Evolutionary conservation across 495 filamentous ascomycete species (phyloP).

Genomic region (Tuber borchii): DNA sequence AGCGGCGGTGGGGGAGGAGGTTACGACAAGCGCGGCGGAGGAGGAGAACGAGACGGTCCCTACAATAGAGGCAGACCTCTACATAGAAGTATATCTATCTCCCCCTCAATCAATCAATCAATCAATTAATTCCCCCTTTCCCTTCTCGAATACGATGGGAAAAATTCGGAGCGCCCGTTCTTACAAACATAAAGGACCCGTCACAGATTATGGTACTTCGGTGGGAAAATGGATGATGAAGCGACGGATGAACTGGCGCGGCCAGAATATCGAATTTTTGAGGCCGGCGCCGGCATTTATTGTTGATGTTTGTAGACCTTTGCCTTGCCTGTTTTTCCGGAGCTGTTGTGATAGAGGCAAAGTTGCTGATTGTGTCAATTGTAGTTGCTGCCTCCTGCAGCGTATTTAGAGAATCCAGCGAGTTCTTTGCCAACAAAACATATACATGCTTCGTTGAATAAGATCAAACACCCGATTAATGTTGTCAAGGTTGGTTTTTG

Average conservation of each 20-base stretch:
- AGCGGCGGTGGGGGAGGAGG: conserved; percentile 25
- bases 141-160: not conserved
- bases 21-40: conserved; percentile 46
- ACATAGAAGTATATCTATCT: conserved; percentile 31
- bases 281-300: conserved; percentile 84
- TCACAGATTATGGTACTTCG: conserved; percentile 92
- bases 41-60: conserved; percentile 50
- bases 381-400: conserved; percentile 81
- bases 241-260: conserved; percentile 67
- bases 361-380: conserved; percentile 36
- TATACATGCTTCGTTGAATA: conserved; percentile 91
- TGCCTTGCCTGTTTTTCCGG: not conserved
- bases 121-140: not conserved
- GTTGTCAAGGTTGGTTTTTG: conserved; percentile 54
- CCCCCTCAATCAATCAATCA: not conserved
- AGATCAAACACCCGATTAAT: conserved; percentile 93
- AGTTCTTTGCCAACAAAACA: conserved; percentile 84
- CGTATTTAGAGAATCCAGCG: conserved; percentile 61
- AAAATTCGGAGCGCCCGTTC: conserved; percentile 9
- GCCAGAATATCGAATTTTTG: conserved; percentile 58
- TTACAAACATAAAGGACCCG: conserved; percentile 55
- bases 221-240: conserved; percentile 89
- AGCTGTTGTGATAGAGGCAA: not conserved
- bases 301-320: conserved; percentile 64
- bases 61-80: conserved; percentile 37